These are phyloP conservation scores for Rhodotorula sp. DNA, from an alignment of 1,284 basidiomycete species.

Conservation along the genomic window DNA sequence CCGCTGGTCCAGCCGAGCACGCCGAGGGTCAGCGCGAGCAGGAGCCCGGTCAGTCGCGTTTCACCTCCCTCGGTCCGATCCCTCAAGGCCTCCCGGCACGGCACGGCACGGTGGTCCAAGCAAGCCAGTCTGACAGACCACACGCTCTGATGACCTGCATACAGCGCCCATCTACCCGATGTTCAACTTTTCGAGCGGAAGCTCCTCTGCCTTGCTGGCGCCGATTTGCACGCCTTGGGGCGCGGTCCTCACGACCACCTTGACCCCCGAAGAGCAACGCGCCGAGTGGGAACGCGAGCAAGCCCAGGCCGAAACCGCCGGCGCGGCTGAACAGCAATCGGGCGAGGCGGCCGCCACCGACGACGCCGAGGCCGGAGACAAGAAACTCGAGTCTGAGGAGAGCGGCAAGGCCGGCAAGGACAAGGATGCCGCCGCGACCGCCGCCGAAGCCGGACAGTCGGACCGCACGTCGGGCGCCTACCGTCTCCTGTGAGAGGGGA, in stretches of 20 bases:
- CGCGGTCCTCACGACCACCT: neutral
- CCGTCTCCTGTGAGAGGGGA: too few species aligned
- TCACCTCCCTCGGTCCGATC: neutral
- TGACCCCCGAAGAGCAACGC: neutral
- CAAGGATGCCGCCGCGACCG: too few species aligned
- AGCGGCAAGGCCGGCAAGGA: too few species aligned
- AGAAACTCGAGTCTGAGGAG: too few species aligned
- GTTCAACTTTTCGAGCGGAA: neutral
- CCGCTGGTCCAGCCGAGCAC: neutral
- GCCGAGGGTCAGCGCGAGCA: neutral
- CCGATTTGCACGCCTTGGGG: neutral
- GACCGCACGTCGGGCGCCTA: too few species aligned
- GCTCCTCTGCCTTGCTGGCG: neutral
- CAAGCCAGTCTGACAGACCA: neutral
- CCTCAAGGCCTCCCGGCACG: neutral
- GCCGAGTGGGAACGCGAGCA: neutral
- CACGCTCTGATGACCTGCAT: neutral
- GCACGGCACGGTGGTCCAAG: neutral
- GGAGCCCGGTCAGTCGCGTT: neutral
- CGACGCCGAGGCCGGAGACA: too few species aligned
- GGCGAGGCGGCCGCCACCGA: too few species aligned
- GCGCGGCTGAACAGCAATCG: too few species aligned
- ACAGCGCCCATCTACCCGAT: neutral
- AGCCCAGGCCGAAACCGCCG: neutral
- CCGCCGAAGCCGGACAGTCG: too few species aligned